These are phyloP conservation scores for Marvania coccoides DNA, from an alignment of 139 green algal species.

Conservation along the genomic window DNA sequence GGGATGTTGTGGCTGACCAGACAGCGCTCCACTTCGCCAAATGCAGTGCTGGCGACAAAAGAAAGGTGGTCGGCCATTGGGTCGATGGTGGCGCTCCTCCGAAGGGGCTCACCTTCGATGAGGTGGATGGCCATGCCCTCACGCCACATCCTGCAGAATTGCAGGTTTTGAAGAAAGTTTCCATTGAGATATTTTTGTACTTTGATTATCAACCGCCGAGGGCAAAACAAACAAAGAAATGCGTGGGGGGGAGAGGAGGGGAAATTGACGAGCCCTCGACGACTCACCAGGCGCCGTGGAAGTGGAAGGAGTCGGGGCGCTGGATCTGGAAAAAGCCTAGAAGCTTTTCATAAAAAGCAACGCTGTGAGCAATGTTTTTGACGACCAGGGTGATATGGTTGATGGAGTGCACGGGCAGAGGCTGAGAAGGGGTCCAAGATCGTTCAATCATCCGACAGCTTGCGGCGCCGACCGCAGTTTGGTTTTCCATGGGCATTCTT, in stretches of 20 bases:
- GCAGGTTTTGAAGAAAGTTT: not conserved
- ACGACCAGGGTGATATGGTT: constrained; percentile 1
- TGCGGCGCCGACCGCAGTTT: too few relatives aligned
- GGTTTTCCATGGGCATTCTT: too few relatives aligned
- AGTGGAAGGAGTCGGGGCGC: not conserved
- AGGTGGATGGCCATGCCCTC: constrained; percentile 67
- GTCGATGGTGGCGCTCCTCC: constrained; percentile 30
- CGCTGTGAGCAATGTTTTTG: not conserved
- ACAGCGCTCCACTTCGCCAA: constrained; percentile 1
- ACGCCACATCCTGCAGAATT: constrained; percentile 18
- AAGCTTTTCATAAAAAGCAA: constrained; percentile 4
- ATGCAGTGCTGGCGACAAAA: constrained; percentile 44
- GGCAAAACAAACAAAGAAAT: too few relatives aligned
- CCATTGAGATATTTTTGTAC: too few relatives aligned
- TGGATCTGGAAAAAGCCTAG: constrained; percentile 1
- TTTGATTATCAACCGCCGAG: too few relatives aligned
- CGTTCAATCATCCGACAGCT: too few relatives aligned
- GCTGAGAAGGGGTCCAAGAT: too few relatives aligned
- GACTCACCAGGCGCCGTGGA: constrained; percentile 2
- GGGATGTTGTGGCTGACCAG: constrained; percentile 7
- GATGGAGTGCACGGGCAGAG: too few relatives aligned
- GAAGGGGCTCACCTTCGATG: constrained; percentile 36
- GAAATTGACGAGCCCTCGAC: too few relatives aligned
- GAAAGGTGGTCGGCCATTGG: constrained; percentile 60
- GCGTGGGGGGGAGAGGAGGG: too few relatives aligned